A percentile compares a stretch with the other conserved stretches of the same genome.
Conservation (phyloP, 2,329 filamentous ascomycete genomes). For the Sclerotinia minor region DNA sequence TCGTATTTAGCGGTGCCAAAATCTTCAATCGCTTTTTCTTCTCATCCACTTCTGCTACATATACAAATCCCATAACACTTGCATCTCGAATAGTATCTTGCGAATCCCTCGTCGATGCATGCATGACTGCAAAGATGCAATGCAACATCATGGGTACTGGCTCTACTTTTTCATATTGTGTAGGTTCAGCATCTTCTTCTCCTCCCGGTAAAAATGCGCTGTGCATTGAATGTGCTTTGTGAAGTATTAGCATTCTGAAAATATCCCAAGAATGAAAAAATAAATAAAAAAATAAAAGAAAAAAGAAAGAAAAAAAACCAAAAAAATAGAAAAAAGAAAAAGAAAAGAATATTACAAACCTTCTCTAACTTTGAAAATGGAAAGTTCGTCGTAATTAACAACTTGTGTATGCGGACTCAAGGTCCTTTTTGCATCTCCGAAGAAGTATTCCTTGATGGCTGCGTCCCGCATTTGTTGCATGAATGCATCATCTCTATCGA, state of each 20-base stretch:
- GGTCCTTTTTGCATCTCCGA: slow-evolving; percentile 73
- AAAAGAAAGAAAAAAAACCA: background rate
- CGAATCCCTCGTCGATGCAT: slow-evolving; percentile 68
- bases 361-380: slow-evolving; percentile 69
- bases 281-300: too few relatives aligned
- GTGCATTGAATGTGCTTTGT: slow-evolving; percentile 37
- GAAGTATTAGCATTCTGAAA: slow-evolving; percentile 24
- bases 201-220: slow-evolving; percentile 42
- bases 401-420: slow-evolving; percentile 86
- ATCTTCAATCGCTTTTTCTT: slow-evolving; percentile 78
- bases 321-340: background rate
- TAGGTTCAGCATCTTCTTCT: slow-evolving; percentile 38
- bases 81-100: slow-evolving; percentile 75
- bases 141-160: slow-evolving; percentile 72
- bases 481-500: slow-evolving; percentile 71
- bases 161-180: slow-evolving; percentile 61
- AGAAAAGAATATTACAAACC: slow-evolving; percentile 44
- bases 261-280: background rate
- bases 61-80: slow-evolving; percentile 88
- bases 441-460: slow-evolving; percentile 90
- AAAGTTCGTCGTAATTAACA: slow-evolving; percentile 72
- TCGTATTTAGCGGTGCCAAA: slow-evolving; percentile 78
- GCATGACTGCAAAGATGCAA: slow-evolving; percentile 80
- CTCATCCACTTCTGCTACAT: slow-evolving; percentile 88
- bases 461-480: slow-evolving; percentile 73